Conservation (phyloP, 345 rosid genomes). For the Passiflora organensis region DNA sequence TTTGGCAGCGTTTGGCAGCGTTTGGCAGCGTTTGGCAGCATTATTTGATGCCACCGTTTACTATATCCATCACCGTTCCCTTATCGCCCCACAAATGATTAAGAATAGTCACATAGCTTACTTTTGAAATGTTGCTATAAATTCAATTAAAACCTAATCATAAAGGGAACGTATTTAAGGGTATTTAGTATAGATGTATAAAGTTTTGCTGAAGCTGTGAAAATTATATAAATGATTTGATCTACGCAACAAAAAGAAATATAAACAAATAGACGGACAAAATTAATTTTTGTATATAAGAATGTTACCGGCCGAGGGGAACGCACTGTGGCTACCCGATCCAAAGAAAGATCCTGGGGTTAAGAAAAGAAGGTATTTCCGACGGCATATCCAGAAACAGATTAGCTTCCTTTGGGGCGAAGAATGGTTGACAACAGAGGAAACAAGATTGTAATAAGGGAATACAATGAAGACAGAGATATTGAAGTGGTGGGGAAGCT, state of each 20-base stretch:
- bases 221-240: no score
- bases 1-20: constrained; percentile 9
- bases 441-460: constrained; percentile 37
- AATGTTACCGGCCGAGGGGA: neutral
- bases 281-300: neutral
- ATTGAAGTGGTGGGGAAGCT: constrained; percentile 47
- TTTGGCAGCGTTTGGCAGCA: constrained; percentile 10
- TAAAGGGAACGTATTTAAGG: neutral
- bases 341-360: constrained; percentile 15
- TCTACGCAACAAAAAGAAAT: neutral
- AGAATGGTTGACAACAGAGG: constrained; percentile 25
- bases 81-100: neutral
- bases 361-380: constrained; percentile 4
- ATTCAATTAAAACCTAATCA: neutral
- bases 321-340: constrained; percentile 12
- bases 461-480: constrained; percentile 39
- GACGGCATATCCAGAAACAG: neutral
- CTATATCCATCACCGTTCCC: neutral
- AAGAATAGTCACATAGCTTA: neutral
- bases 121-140: neutral
- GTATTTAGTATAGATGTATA: neutral
- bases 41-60: constrained; percentile 21
- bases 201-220: neutral
- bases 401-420: neutral
- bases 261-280: neutral